Evolutionary conservation across 768 basidiomycete genomes (phyloP).

Genomic region (Exidia glandulosa): DNA sequence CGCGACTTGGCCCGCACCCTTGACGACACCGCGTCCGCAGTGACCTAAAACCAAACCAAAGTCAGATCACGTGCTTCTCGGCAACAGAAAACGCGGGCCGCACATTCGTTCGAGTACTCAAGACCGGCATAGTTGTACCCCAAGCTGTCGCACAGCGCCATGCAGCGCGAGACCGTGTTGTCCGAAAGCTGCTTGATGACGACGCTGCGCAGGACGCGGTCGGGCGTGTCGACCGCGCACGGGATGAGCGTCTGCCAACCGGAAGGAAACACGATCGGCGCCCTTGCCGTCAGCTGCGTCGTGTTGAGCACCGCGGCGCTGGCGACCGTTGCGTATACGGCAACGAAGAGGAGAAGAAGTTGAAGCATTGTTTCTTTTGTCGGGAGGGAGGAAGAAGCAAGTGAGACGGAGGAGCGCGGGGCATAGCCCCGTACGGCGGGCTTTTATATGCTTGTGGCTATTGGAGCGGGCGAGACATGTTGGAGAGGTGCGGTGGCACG

Average conservation of each 20-base stretch:
- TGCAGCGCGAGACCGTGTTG: background rate
- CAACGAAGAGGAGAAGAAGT: background rate
- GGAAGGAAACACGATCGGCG: background rate
- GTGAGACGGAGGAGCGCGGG: background rate
- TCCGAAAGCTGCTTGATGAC: background rate
- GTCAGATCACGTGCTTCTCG: background rate
- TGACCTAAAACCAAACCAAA: too few relatives aligned
- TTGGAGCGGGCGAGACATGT: background rate
- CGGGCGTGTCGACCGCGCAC: background rate
- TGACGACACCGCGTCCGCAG: background rate
- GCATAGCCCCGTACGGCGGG: background rate
- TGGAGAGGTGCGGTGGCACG: background rate
- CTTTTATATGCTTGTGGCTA: background rate
- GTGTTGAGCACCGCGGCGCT: background rate
- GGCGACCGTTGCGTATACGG: background rate
- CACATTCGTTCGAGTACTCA: background rate
- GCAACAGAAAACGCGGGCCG: background rate
- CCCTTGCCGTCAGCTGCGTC: background rate
- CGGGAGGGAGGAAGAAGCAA: background rate
- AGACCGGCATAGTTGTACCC: background rate
- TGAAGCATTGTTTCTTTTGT: background rate
- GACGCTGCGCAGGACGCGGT: background rate
- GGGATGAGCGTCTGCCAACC: background rate
- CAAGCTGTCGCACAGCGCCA: background rate
- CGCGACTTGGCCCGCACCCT: background rate